Evolutionary conservation across 768 basidiomycete species (phyloP), one percentile per base, ranked within the genome.

Genomic region (Leccinum broughii): DNA sequence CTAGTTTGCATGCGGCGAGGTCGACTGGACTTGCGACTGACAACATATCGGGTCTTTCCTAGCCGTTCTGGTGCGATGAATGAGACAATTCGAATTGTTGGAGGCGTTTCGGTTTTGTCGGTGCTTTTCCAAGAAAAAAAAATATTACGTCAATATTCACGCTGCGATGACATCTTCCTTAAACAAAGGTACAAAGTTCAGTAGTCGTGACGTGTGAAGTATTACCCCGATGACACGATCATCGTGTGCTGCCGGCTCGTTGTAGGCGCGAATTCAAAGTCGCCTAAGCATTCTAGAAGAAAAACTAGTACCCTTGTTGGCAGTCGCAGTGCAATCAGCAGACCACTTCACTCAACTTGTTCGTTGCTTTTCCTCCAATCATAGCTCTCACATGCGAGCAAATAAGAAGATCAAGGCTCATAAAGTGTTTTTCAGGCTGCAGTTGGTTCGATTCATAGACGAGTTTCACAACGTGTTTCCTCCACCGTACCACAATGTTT

Each of bases 21-120:
- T 54, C 28, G 57, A 62, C 9, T 37, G 59, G 56, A 9, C 34
- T 61, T 56, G 59, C 65, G 11, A 62, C 44, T 44, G 68, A 63
- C 60, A 69, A 37, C 70, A 70, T 70, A 4, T 20, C 37, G 32
- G 6, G 28, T 49, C 41, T 55, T 37, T 22, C 51, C 5, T 30
- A n/a, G 15, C 11, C 51, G 32, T 34, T 13, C 32, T 34, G 32
- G 30, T 52, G 8, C 11, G 17, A 52, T 28, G 17, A 11, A 4
- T 17, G 3, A 34, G 50, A 37, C 37, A 15, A 6, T 11, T 46
- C 20, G 11, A 20, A 46, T n/a, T 46, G 11, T 20, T 22, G 10
- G 20, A 46, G 44, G 20, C 20, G 44, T 46, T 46, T 46, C 44
- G 20, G 20, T 46, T 22, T 46, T 46, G 44, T 46, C 44, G 20